phyloP scores from a whole-genome alignment of 2,329 filamentous ascomycete species.

The Cryphonectria nitschkei region DNA sequence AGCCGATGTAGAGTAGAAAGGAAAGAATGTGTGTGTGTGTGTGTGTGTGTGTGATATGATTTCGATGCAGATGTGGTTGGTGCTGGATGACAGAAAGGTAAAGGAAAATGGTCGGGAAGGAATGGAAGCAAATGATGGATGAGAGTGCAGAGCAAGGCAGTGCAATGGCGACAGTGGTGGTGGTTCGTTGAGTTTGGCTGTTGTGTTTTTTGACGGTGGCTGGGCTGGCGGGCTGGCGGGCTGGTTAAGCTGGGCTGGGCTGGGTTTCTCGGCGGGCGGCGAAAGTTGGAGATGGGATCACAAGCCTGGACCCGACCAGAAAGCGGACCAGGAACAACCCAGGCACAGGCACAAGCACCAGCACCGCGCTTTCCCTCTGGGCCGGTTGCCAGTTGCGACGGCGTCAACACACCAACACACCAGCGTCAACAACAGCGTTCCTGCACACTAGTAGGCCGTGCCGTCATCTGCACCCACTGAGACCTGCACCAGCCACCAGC shows the following conservation, averaged over 20 bases:
- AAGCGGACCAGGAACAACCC: background rate
- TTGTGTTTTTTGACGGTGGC: constrained; percentile 6
- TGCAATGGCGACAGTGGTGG: background rate
- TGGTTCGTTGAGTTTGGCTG: background rate
- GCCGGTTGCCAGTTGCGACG: constrained; percentile 17
- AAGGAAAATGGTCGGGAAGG: background rate
- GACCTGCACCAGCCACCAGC: background rate
- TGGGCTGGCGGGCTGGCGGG: background rate
- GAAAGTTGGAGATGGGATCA: constrained; percentile 28
- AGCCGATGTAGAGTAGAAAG: background rate
- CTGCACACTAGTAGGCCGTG: background rate
- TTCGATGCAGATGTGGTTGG: constrained; percentile 7
- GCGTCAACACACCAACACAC: background rate
- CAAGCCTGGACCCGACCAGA: background rate
- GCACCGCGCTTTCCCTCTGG: constrained; percentile 5
- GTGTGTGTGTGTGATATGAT: background rate
- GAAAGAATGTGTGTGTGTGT: background rate
- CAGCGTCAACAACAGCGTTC: background rate
- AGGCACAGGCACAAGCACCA: background rate
- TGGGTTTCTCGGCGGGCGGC: constrained; percentile 2
- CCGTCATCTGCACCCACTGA: background rate
- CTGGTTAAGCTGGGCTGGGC: constrained; percentile 19
- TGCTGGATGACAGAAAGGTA: background rate
- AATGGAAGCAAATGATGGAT: background rate
- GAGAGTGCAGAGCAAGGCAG: background rate